A percentile compares a stretch with the other conserved stretches of the same genome.
These are phyloP conservation scores for Chaetomium olivaceum DNA, from an alignment of 2,329 filamentous ascomycete species.

Conservation along the genomic window DNA sequence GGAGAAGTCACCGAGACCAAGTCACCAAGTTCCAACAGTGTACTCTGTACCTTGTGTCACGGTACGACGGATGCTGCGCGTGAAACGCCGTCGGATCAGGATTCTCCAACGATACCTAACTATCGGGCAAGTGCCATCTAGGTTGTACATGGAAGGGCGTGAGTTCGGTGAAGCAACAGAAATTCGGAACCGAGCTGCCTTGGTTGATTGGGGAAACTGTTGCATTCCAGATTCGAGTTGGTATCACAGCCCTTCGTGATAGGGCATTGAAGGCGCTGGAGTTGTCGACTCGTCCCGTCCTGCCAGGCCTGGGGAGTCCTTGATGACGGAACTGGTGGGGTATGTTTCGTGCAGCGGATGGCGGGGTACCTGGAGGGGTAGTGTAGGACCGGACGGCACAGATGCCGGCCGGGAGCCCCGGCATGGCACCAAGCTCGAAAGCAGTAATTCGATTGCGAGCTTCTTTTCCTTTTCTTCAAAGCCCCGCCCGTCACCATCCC, in stretches of 20 bases:
- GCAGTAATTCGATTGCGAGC: background rate
- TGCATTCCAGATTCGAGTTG: background rate
- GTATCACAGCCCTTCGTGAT: too few relatives aligned
- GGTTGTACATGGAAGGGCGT: background rate
- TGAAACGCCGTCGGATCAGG: background rate
- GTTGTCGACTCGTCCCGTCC: background rate
- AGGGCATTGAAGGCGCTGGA: background rate
- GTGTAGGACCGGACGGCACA: background rate
- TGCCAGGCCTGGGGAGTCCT: background rate
- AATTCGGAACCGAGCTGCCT: background rate
- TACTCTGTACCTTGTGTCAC: too few relatives aligned
- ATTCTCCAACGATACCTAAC: background rate
- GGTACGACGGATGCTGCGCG: too few relatives aligned
- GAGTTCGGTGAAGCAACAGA: background rate
- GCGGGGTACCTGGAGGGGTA: background rate
- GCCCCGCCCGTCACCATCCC: background rate
- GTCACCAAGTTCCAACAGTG: background rate
- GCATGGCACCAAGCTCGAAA: background rate
- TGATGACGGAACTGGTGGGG: conserved; percentile 8
- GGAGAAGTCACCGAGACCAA: background rate
- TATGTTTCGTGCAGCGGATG: background rate
- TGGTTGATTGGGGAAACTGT: background rate
- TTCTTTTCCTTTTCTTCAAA: background rate
- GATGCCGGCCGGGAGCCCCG: background rate
- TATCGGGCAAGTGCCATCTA: background rate